Evolutionary conservation across 2,329 filamentous ascomycete genomes (phyloP).

Genomic region (Aspergillus amoenus): DNA sequence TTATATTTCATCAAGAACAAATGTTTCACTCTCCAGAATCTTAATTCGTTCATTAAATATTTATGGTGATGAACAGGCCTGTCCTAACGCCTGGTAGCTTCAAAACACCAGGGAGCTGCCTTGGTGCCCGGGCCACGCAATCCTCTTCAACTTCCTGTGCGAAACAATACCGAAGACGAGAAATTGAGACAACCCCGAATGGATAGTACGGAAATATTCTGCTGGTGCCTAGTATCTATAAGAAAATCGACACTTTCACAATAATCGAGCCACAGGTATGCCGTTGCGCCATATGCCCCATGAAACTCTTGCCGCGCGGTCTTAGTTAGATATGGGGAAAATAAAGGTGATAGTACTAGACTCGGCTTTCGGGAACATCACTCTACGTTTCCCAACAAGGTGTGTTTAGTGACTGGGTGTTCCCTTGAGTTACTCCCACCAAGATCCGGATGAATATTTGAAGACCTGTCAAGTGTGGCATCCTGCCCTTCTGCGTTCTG

Average conservation of each 20-base stretch:
- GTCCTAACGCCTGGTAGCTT: not conserved
- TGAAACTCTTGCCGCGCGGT: not conserved
- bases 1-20: not conserved
- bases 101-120: not conserved
- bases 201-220: not conserved
- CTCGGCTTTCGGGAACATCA: not conserved
- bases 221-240: not conserved
- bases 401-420: not conserved
- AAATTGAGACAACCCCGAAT: not conserved
- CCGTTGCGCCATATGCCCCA: not conserved
- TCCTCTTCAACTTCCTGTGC: not conserved
- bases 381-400: not conserved
- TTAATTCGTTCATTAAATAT: not conserved
- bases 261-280: not conserved
- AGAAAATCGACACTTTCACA: not conserved
- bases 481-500: not conserved
- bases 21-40: not conserved
- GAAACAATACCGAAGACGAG: not conserved
- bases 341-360: not conserved
- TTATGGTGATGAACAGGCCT: not conserved
- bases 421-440: not conserved
- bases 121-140: not conserved
- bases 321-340: not conserved
- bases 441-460: not conserved
- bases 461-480: not conserved